Percentiles rank a stretch among this genome's conserved stretches.
Conservation (phyloP, 768 basidiomycete genomes). For the Mycena maculata region DNA sequence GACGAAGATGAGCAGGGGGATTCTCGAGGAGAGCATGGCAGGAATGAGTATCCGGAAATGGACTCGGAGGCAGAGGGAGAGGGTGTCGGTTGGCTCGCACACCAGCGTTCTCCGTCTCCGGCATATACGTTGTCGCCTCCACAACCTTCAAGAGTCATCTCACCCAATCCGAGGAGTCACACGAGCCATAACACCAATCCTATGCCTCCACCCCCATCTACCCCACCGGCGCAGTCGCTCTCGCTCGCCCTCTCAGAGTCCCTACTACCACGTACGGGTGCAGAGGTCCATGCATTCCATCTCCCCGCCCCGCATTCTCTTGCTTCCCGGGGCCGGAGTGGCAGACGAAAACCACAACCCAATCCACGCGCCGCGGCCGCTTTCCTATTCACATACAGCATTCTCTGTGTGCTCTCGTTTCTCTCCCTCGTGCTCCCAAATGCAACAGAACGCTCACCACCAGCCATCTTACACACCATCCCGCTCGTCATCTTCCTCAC, state of each 20-base stretch:
- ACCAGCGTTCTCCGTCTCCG: conserved; percentile 75
- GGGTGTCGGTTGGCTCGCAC: conserved; percentile 75
- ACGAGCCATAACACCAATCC: conserved; percentile 35
- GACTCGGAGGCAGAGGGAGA: conserved; percentile 51
- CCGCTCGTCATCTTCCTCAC: conserved; percentile 82
- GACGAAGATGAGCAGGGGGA: conserved; percentile 66
- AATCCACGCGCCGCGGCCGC: conserved; percentile 81
- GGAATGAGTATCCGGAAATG: conserved; percentile 23
- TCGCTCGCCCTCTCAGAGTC: conserved; percentile 76
- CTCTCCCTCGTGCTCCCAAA: conserved; percentile 74
- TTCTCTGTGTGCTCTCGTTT: conserved; percentile 70
- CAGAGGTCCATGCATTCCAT: conserved; percentile 62
- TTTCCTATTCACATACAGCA: conserved; percentile 69
- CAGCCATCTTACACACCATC: conserved; percentile 80
- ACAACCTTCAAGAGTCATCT: conserved; percentile 50
- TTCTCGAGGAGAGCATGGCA: conserved; percentile 41
- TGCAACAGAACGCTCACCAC: conserved; percentile 47
- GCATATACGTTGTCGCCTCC: conserved; percentile 42
- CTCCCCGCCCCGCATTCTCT: conserved; percentile 70
- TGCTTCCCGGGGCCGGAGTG: conserved; percentile 13
- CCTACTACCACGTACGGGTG: conserved; percentile 66
- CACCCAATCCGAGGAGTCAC: conserved; percentile 50
- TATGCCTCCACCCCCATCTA: conserved; percentile 56
- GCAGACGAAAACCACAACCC: conserved; percentile 73
- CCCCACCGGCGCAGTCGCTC: conserved; percentile 65